Base-by-base conservation (phyloP, 768 basidiomycete genomes). In the Mycena pura region DNA sequence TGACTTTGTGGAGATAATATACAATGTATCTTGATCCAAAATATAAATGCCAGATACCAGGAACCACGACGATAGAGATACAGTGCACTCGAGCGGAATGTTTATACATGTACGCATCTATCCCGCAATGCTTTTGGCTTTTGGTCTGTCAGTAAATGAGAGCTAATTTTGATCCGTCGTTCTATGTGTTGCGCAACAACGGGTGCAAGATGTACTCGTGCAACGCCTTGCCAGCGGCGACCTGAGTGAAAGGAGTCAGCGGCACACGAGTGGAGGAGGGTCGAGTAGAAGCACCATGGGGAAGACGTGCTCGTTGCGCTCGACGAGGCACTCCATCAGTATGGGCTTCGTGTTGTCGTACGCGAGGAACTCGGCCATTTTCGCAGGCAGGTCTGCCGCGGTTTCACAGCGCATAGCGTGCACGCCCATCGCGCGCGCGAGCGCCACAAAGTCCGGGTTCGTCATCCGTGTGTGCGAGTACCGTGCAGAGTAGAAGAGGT, bases 281-380 rank as follows among this genome's bases (percentile, higher is more conserved):
- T 9, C 9, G 17, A 36, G 24, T 2, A 13, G 13, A 66, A 81
- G 58, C 58, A 92, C 92, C 92, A 95, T 94, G 7, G 93, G 93
- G 84, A 91, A 93, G 66, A 95, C 92, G 73, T 95, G 92, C 76
- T 95, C 94, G 64, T 86, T 86, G 70, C 80, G 84, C 76, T 91
- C 88, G 45, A 98, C 93, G 51, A 89, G 39, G 72, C 94, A 96
- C 77, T 99, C 97, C 82, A 99, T 80, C 63, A 99, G 75, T 39
- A 99, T 84, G 3, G 97, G 97, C 76, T 86, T 90, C 57, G 82
- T 84, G 58, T 85, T 88, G 67, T 96, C 92, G 73, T 96, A 96
- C 78, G 96, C 96, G 65, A 99, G 82, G 79, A 99, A 96, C 82
- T 98, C 95, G 81, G 95, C 95, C 96, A 99, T 99, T 84, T 92